These are phyloP conservation scores for Ceratocystis cubensis DNA, from an alignment of 2,329 filamentous ascomycete genomes.

Conservation along the genomic window DNA sequence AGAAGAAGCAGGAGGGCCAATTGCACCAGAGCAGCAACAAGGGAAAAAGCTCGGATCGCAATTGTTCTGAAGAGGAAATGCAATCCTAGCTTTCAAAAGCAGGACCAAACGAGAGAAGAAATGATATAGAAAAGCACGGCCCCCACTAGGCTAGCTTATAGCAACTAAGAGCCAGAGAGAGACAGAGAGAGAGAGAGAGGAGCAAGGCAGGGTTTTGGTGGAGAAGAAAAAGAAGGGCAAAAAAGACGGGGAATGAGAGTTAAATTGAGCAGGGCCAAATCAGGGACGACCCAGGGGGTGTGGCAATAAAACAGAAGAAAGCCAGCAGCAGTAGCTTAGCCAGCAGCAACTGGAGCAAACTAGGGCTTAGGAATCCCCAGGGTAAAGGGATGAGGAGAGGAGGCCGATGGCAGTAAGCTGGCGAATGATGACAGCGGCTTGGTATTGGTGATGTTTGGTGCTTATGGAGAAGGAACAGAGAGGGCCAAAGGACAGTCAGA, in stretches of 20 bases:
- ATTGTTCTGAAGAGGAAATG: not conserved
- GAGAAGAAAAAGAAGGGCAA: conserved; percentile 13
- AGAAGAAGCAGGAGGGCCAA: not conserved
- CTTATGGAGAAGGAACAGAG: no score
- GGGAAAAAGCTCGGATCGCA: not conserved
- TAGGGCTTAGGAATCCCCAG: not conserved
- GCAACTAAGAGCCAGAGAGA: not conserved
- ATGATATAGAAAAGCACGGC: not conserved
- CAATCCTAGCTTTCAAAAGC: not conserved
- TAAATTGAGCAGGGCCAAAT: conserved; percentile 12
- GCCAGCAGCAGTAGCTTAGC: not conserved
- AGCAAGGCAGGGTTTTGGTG: not conserved
- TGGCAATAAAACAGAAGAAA: not conserved
- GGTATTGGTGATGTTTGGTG: not conserved
- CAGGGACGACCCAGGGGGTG: not conserved
- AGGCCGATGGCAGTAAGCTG: not conserved
- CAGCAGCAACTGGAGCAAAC: not conserved
- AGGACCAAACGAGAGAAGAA: conserved; percentile 11
- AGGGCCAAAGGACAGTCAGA: no score
- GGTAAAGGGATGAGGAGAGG: not conserved
- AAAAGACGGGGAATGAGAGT: conserved; percentile 17
- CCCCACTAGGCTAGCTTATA: not conserved
- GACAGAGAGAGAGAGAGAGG: not conserved
- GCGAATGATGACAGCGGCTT: not conserved
- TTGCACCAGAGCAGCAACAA: not conserved